Conservation (phyloP, 305 asterid genomes). For the Rubia balearica region DNA sequence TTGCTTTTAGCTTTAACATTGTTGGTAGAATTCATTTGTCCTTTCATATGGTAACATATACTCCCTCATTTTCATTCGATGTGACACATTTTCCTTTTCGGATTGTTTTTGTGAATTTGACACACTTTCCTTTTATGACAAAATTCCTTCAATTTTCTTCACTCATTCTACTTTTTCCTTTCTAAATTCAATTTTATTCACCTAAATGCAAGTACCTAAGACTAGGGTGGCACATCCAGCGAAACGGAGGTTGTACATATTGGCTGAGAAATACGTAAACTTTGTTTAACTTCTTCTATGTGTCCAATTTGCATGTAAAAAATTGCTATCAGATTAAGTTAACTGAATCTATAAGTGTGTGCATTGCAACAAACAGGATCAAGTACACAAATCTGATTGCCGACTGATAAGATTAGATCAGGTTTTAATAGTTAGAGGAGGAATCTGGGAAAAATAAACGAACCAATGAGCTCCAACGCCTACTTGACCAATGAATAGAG, state of each 20-base stretch:
- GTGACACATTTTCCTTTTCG: too few species aligned
- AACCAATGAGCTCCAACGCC: conserved; percentile 18
- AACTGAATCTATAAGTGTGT: background rate
- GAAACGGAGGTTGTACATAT: too few species aligned
- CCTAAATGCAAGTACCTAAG: too few species aligned
- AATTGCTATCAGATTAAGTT: background rate
- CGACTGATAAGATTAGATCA: background rate
- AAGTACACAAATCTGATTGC: background rate
- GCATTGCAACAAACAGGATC: conserved; percentile 7
- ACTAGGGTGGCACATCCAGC: too few species aligned
- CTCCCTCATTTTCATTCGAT: too few species aligned
- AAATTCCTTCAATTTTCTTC: too few species aligned
- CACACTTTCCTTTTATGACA: too few species aligned
- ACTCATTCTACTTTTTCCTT: too few species aligned
- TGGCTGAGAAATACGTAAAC: background rate
- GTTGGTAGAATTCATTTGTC: conserved; percentile 11
- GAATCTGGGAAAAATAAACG: background rate
- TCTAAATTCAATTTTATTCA: too few species aligned
- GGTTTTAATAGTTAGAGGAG: background rate
- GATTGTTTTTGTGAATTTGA: too few species aligned
- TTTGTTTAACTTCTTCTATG: background rate
- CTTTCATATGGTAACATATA: background rate
- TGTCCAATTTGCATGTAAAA: conserved; percentile 14
- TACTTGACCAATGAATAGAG: conserved; percentile 23
- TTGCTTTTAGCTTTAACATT: background rate